Evolutionary conservation across 73 alveolate species (phyloP).

Genomic region (Effrenium voratum): DNA sequence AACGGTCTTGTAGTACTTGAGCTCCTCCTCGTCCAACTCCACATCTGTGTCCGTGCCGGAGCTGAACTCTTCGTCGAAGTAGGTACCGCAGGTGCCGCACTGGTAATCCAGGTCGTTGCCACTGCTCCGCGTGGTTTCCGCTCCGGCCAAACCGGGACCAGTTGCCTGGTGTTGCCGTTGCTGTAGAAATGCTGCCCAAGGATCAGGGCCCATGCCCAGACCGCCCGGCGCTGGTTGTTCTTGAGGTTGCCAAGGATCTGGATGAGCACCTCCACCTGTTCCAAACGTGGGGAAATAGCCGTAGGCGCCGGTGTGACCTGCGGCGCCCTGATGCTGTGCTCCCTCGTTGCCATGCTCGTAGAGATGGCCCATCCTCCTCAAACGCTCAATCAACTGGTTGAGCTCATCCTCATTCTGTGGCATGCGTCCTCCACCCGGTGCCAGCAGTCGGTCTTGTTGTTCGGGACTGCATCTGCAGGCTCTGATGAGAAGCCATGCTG

Average conservation of each 20-base stretch:
- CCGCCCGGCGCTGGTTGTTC: no score
- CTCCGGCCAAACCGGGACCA: no score
- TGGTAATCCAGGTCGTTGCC: not conserved
- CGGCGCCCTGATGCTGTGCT: not conserved
- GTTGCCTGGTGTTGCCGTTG: not conserved
- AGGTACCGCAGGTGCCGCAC: slow-evolving; percentile 34
- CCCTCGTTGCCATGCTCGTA: not conserved
- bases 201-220: no score
- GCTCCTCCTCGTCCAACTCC: not conserved
- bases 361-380: not conserved
- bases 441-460: no score
- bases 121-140: not conserved
- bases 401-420: not conserved
- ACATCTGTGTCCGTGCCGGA: not conserved
- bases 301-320: not conserved
- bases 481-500: no score
- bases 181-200: no score
- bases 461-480: no score
- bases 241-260: no score
- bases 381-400: not conserved
- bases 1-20: not conserved
- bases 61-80: slow-evolving; percentile 35
- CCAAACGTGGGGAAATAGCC: slow-evolving; percentile 19
- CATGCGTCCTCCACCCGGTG: no score
- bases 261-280: no score